phyloP scores from a whole-genome alignment of 441 rosid genomes.

The Syzygium malaccense region DNA sequence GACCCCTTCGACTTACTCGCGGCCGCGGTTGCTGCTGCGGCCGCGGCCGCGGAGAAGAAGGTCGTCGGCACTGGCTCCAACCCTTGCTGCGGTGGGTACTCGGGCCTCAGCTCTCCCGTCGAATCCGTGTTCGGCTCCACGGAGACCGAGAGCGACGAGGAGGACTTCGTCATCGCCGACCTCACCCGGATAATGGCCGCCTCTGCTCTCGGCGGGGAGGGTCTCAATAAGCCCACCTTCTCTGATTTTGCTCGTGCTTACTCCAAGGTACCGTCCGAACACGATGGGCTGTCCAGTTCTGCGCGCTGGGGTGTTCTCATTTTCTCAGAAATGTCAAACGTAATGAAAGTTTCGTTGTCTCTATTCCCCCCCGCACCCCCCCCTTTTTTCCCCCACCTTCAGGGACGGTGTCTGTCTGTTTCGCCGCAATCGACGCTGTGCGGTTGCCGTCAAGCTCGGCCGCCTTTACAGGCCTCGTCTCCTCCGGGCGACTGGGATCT shows the following conservation, averaged over 20 bases:
- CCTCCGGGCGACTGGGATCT: conserved; percentile 52
- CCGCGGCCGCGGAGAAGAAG: neutral
- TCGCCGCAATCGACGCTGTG: conserved; percentile 62
- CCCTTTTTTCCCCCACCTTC: neutral
- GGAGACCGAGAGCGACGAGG: conserved; percentile 59
- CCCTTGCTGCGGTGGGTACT: conserved; percentile 30
- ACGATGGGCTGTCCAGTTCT: neutral
- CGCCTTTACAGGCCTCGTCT: conserved; percentile 18
- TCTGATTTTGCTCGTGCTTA: neutral
- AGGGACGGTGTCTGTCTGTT: conserved; percentile 35
- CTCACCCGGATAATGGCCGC: conserved; percentile 38
- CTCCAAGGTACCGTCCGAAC: conserved; percentile 19
- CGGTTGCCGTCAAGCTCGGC: conserved; percentile 18
- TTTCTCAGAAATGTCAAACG: neutral
- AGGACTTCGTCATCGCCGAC: conserved; percentile 28
- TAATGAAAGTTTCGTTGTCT: neutral
- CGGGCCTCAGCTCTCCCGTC: conserved; percentile 49
- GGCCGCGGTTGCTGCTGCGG: neutral
- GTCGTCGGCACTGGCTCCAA: conserved; percentile 13
- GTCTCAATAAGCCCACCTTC: conserved; percentile 3
- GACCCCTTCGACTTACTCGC: neutral
- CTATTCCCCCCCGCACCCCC: no score
- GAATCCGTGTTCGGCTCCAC: conserved; percentile 53
- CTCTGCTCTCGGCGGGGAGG: conserved; percentile 35
- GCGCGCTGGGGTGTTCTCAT: neutral